Base-by-base conservation (phyloP, 192 early-diverging fungal species). In the Lunasporangiospora selenospora region DNA sequence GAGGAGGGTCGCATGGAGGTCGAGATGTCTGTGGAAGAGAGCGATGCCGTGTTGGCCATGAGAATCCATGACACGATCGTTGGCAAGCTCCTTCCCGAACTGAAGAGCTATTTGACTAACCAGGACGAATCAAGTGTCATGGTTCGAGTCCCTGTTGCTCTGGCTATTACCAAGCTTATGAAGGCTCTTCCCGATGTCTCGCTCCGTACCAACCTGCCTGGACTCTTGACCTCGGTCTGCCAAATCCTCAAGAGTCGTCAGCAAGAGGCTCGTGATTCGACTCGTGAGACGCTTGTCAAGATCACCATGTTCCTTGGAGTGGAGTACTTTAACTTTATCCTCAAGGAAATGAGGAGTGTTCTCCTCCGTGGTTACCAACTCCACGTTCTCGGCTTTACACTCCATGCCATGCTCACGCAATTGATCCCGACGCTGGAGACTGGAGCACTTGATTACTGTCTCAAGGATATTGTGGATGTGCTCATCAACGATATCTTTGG, bases 401-500 rank as follows among this genome's bases (percentile, higher is more conserved):
- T 97, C 46, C 91, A 98, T 61, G 77, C 89, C 4, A 75, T 99
- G 66, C 66, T 98, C n/a, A 78, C 78, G 21, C 87, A 87, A 43
- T 78, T 95, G 34, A 62, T 85, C 23, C 79, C 83, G 18, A 81
- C 70, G 6, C 30, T 87, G 18, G 58, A 80, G 18, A 82, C 89
- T 2, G 93, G 92, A 24, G 83, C 86, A 4, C 65, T 98, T 23
- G 95, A 99, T 71, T 83, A 88, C 47, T 92, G 93, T 42, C 63
- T 95, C 13, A 82, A 82, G 36, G 78, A 79, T 15, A 71, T 98
- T 32, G 81, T 92, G 3, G 67, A 82, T 26, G 85, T 99, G 21
- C 73, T 95, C 16, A 73, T 93, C 6, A 86, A 91, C 62, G 98
- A 99, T 65, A 86, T 99, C 30, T 99, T 99, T 86, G 98, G 98